Conservation (phyloP, 257 asterid genomes). For the Ocimum tenuiflorum region DNA sequence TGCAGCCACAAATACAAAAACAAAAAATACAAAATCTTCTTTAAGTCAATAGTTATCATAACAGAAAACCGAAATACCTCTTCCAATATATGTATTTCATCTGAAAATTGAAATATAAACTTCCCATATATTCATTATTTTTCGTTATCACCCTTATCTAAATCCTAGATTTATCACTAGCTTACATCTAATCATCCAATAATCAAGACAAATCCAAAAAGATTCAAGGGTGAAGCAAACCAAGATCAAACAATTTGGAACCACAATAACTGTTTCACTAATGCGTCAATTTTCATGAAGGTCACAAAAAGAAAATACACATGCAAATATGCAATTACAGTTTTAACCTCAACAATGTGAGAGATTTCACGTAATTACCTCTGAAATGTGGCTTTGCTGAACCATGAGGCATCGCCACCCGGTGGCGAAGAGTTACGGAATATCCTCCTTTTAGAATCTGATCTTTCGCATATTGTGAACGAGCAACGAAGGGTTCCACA, state of each 20-base stretch:
- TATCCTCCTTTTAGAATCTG: constrained; percentile 84
- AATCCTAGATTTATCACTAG: background rate
- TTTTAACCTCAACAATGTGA: background rate
- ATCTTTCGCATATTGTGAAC: constrained; percentile 72
- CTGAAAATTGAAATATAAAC: background rate
- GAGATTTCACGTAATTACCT: constrained; percentile 35
- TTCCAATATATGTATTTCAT: background rate
- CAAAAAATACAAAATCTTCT: background rate
- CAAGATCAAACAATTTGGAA: background rate
- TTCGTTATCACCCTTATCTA: background rate
- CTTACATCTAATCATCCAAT: background rate
- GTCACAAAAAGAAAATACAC: background rate
- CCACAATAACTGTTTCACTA: background rate
- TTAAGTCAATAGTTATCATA: background rate
- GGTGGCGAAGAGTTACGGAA: constrained; percentile 66
- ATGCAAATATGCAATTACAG: background rate
- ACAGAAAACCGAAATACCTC: background rate
- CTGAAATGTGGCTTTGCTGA: constrained; percentile 72
- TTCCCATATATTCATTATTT: background rate
- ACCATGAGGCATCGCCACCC: constrained; percentile 49
- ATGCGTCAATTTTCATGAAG: background rate
- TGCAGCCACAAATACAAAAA: constrained; percentile 28
- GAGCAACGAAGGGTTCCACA: constrained; percentile 76
- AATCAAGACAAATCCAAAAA: background rate
- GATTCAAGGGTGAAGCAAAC: background rate